Percentiles rank a stretch among this genome's conserved stretches.
Conservation (phyloP, 495 filamentous ascomycete genomes). For the Melanomma pulvis-pyrius region DNA sequence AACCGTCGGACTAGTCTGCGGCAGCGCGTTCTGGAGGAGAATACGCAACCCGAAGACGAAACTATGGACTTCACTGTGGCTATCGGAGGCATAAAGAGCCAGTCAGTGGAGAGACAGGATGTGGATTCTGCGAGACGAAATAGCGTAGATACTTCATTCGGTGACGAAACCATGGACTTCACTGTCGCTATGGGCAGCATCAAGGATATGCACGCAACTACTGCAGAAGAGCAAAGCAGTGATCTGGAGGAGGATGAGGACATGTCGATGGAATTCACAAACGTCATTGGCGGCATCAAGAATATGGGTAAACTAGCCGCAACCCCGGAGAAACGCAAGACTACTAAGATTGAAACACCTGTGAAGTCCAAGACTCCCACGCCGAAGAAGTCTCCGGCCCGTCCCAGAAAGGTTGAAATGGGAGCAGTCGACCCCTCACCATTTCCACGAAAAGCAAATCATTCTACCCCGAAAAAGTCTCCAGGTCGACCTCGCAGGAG, state of each 20-base stretch:
- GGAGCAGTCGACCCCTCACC: background rate
- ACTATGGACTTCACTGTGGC: conserved; percentile 74
- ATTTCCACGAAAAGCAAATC: background rate
- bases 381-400: conserved; percentile 22
- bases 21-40: background rate
- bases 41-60: conserved; percentile 38
- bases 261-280: conserved; percentile 82
- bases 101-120: conserved; percentile 24
- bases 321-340: conserved; percentile 17
- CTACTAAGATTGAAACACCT: background rate
- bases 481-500: conserved; percentile 26
- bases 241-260: conserved; percentile 54
- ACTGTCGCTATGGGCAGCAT: conserved; percentile 73
- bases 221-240: background rate
- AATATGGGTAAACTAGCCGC: conserved; percentile 7
- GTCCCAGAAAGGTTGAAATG: background rate
- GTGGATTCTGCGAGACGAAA: conserved; percentile 25
- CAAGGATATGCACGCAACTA: conserved; percentile 29
- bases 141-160: conserved; percentile 41
- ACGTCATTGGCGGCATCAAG: conserved; percentile 68
- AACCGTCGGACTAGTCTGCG: conserved; percentile 32
- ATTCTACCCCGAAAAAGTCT: conserved; percentile 23
- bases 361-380: conserved; percentile 10
- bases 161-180: conserved; percentile 77
- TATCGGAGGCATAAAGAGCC: conserved; percentile 69